These are phyloP conservation scores for Talaromyces funiculosus DNA, from an alignment of 2,329 filamentous ascomycete genomes.

Conservation along the genomic window DNA sequence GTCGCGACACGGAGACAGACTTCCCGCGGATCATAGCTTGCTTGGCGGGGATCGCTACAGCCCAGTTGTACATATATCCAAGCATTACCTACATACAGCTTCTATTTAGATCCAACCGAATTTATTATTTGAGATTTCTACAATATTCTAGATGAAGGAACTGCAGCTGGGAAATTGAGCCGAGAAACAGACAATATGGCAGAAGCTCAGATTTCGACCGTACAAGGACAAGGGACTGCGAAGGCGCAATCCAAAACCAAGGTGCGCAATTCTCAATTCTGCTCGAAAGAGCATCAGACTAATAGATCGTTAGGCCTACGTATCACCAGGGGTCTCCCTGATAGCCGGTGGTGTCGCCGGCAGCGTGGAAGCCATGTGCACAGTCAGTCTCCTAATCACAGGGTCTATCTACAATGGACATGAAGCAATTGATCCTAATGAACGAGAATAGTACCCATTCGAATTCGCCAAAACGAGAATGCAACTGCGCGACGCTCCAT, in stretches of 20 bases:
- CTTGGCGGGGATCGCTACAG: not conserved
- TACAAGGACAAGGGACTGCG: not conserved
- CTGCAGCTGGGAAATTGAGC: not conserved
- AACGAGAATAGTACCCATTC: slow-evolving; percentile 52
- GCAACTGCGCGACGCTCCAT: slow-evolving; percentile 43
- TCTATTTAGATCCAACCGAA: too few relatives aligned
- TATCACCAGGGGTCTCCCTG: slow-evolving; percentile 42
- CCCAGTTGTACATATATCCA: not conserved
- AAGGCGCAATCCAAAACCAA: not conserved
- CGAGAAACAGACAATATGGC: slow-evolving; percentile 1
- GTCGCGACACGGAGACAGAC: slow-evolving; percentile 1
- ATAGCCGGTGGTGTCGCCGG: slow-evolving; percentile 49
- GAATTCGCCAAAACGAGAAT: slow-evolving; percentile 63
- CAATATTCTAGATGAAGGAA: too few relatives aligned
- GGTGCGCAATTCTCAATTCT: not conserved
- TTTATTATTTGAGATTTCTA: too few relatives aligned
- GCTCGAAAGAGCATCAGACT: not conserved
- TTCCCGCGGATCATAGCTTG: not conserved
- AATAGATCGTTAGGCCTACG: slow-evolving; percentile 15
- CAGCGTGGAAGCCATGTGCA: slow-evolving; percentile 48
- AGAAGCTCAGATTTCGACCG: not conserved
- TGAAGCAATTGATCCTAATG: not conserved
- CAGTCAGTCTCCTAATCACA: slow-evolving; percentile 26
- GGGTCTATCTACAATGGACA: not conserved
- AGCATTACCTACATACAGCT: not conserved